phyloP scores from a whole-genome alignment of 2,329 filamentous ascomycete genomes.

The Cryphonectria parasitica region DNA sequence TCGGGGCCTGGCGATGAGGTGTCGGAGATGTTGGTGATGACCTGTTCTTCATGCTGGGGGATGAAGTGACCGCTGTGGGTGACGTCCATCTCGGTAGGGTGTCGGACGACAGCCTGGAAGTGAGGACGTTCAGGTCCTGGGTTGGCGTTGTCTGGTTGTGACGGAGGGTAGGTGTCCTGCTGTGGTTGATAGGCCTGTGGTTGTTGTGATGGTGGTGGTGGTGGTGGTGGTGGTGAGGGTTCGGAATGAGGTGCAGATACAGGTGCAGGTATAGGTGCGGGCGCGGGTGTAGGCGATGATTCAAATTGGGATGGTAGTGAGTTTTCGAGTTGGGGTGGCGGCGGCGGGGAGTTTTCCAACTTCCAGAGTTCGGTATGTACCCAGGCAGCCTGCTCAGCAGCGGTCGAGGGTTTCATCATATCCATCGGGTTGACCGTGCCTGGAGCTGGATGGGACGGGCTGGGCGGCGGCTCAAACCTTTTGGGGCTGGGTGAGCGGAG shows the following conservation, averaged over 20 bases:
- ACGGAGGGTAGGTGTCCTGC: conserved; percentile 14
- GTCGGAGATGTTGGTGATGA: conserved; percentile 41
- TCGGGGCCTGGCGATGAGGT: conserved; percentile 46
- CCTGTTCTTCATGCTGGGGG: conserved; percentile 28
- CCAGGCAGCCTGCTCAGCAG: conserved; percentile 40
- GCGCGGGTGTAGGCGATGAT: conserved; percentile 35
- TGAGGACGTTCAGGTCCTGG: conserved; percentile 25
- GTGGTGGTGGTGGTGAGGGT: conserved; percentile 18
- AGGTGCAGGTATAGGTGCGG: background rate
- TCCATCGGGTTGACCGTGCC: conserved; percentile 59
- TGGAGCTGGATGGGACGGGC: conserved; percentile 42
- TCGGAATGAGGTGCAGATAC: conserved; percentile 7
- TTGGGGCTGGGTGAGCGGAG: conserved; percentile 30
- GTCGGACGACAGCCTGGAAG: conserved; percentile 28
- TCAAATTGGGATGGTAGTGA: conserved; percentile 36
- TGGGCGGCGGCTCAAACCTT: conserved; percentile 32
- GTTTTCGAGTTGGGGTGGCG: conserved; percentile 19
- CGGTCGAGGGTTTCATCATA: conserved; percentile 51
- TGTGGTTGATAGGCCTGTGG: conserved; percentile 6
- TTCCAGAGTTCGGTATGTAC: conserved; percentile 42
- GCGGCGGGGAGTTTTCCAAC: conserved; percentile 38
- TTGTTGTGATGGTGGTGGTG: background rate
- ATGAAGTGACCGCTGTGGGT: conserved; percentile 28
- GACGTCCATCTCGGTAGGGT: conserved; percentile 29
- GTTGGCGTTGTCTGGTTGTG: conserved; percentile 10